Evolutionary conservation across 2,329 filamentous ascomycete species (phyloP).

Genomic region (Didymella arachidicola): DNA sequence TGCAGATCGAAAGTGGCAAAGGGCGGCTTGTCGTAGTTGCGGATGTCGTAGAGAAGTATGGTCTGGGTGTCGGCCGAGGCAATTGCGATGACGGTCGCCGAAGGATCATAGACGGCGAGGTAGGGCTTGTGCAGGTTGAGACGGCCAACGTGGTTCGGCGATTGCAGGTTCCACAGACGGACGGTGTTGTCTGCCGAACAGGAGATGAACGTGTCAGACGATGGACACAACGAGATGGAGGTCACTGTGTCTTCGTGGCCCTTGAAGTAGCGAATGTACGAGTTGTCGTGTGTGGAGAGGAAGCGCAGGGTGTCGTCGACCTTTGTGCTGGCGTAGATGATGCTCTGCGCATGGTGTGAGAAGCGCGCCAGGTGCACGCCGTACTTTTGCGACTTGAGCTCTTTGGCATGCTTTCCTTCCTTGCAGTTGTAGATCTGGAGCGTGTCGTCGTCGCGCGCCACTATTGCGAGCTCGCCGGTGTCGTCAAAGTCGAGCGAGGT

Average conservation of each 20-base stretch:
- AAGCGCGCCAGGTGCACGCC: constrained; percentile 94
- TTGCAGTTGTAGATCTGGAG: constrained; percentile 95
- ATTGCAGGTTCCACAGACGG: constrained; percentile 86
- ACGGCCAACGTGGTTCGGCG: constrained; percentile 79
- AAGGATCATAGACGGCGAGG: constrained; percentile 89
- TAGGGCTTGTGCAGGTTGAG: constrained; percentile 82
- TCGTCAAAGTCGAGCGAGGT: constrained; percentile 97
- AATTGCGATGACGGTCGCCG: constrained; percentile 88
- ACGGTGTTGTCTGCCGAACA: constrained; percentile 91
- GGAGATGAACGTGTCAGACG: constrained; percentile 89
- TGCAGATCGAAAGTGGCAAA: constrained; percentile 85
- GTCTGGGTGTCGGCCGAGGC: constrained; percentile 81
- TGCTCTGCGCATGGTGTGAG: constrained; percentile 87
- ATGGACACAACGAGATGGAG: constrained; percentile 81
- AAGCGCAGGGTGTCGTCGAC: constrained; percentile 89
- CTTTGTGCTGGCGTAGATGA: constrained; percentile 96
- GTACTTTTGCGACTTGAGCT: constrained; percentile 93
- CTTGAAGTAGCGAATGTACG: constrained; percentile 94
- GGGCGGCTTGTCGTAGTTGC: constrained; percentile 91
- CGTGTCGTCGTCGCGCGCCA: constrained; percentile 90
- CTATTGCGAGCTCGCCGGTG: constrained; percentile 89
- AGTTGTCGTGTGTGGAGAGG: constrained; percentile 92
- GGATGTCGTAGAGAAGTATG: constrained; percentile 88
- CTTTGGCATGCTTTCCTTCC: constrained; percentile 88
- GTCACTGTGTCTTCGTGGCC: constrained; percentile 89